Percentiles rank a stretch among this genome's conserved stretches.
phyloP scores from a whole-genome alignment of 2,329 filamentous ascomycete species.

The Stylonectria norvegica region DNA sequence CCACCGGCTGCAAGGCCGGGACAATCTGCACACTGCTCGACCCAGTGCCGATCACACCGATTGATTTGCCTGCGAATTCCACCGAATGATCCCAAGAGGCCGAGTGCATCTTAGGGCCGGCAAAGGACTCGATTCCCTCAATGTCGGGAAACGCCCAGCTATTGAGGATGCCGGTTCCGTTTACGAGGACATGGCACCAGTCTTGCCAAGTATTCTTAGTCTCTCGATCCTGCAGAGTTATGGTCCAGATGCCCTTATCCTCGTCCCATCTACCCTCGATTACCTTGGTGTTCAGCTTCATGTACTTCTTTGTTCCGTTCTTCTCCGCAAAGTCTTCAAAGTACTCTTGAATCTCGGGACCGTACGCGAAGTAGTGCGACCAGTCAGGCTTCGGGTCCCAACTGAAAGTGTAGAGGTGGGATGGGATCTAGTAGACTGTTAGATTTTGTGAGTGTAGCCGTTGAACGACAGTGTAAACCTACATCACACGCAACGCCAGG shows the following conservation, averaged over 20 bases:
- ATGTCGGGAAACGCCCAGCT: constrained; percentile 52
- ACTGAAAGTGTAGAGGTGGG: constrained; percentile 56
- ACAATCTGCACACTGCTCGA: constrained; percentile 52
- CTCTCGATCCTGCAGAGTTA: constrained; percentile 25
- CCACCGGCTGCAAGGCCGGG: constrained; percentile 39
- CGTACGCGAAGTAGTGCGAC: constrained; percentile 43
- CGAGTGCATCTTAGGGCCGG: constrained; percentile 51
- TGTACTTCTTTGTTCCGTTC: constrained; percentile 38
- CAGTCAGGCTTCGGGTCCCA: constrained; percentile 50
- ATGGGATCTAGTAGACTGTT: constrained; percentile 50
- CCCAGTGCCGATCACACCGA: constrained; percentile 53
- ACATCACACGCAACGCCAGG: constrained; percentile 54
- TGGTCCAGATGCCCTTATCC: constrained; percentile 35
- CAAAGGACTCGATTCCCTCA: constrained; percentile 46
- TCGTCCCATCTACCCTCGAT: constrained; percentile 44
- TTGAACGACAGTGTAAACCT: constrained; percentile 20
- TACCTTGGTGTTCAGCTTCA: constrained; percentile 43
- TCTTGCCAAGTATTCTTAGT: constrained; percentile 29
- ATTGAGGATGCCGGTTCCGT: constrained; percentile 48
- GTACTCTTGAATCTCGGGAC: constrained; percentile 42
- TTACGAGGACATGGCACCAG: constrained; percentile 46
- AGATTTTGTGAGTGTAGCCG: neutral
- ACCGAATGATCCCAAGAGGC: constrained; percentile 43
- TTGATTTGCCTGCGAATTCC: constrained; percentile 9
- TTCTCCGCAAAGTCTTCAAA: constrained; percentile 39